Conservation (phyloP, 345 rosid species). For the Lumnitzera littorea region DNA sequence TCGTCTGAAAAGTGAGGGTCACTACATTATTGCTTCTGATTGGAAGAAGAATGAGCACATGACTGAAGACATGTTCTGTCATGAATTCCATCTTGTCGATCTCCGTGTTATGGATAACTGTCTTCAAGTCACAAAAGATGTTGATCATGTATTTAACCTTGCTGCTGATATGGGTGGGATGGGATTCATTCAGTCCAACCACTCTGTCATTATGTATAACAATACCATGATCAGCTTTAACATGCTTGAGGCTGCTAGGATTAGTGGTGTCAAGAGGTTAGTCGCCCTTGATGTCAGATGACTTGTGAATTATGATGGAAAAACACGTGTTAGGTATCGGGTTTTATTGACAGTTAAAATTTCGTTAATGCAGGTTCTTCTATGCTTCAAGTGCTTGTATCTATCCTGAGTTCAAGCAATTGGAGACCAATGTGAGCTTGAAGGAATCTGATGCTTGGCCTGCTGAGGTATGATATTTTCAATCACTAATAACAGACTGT, state of each 20-base stretch:
- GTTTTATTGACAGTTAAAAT: not conserved
- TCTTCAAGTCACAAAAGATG: conserved; percentile 62
- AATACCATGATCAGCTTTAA: conserved; percentile 98
- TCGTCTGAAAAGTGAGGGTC: conserved; percentile 92
- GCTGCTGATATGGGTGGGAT: conserved; percentile 99
- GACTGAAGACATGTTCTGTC: conserved; percentile 96
- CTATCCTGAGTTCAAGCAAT: conserved; percentile 96
- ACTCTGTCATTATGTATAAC: conserved; percentile 98
- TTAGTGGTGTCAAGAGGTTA: conserved; percentile 81
- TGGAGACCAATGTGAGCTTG: conserved; percentile 97
- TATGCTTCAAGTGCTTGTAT: conserved; percentile 99
- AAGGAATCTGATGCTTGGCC: conserved; percentile 99
- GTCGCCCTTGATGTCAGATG: not conserved
- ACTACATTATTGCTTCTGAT: conserved; percentile 92
- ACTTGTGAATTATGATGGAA: too few species aligned
- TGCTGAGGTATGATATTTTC: conserved; percentile 70
- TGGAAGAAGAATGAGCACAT: conserved; percentile 99
- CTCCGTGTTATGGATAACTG: conserved; percentile 98
- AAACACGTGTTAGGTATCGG: too few species aligned
- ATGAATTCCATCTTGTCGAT: conserved; percentile 95
- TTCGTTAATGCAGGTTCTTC: conserved; percentile 67
- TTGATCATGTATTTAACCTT: conserved; percentile 91
- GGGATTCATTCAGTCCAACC: conserved; percentile 99
- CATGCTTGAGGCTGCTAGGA: conserved; percentile 96
- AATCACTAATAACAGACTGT: not conserved